Evolutionary conservation across 2,329 filamentous ascomycete species (phyloP).

Genomic region (Alternaria brassicicola): DNA sequence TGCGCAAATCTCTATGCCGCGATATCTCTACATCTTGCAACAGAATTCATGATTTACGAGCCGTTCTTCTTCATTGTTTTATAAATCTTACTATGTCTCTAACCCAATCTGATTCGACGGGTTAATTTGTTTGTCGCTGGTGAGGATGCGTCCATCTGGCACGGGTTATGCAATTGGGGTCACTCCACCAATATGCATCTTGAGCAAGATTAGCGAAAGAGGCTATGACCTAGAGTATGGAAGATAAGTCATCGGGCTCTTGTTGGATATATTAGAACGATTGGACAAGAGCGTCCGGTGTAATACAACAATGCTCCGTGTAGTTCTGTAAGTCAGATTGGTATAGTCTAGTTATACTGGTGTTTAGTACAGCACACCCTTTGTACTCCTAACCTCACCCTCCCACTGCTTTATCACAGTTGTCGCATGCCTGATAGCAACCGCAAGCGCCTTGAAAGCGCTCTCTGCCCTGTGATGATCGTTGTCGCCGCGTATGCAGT

Average conservation of each 20-base stretch:
- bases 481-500: conserved; percentile 87
- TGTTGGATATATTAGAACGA: neutral
- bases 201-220: too few relatives aligned
- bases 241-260: neutral
- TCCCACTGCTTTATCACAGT: conserved; percentile 77
- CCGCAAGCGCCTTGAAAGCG: conserved; percentile 93
- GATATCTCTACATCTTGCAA: too few relatives aligned
- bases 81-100: too few relatives aligned
- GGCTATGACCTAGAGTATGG: neutral
- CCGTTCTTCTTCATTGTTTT: too few relatives aligned
- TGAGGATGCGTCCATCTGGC: too few relatives aligned
- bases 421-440: conserved; percentile 81
- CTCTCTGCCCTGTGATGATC: conserved; percentile 97
- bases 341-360: neutral
- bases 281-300: neutral
- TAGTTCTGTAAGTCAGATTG: neutral
- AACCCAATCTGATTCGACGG: too few relatives aligned
- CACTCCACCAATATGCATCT: too few relatives aligned
- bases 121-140: too few relatives aligned
- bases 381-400: conserved; percentile 93
- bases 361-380: conserved; percentile 74
- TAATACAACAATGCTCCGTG: neutral
- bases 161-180: too few relatives aligned
- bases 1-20: too few relatives aligned
- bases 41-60: too few relatives aligned